Evolutionary conservation across 345 rosid species (phyloP), one percentile per base, ranked within the genome.

Genomic region (Laguncularia racemosa): DNA sequence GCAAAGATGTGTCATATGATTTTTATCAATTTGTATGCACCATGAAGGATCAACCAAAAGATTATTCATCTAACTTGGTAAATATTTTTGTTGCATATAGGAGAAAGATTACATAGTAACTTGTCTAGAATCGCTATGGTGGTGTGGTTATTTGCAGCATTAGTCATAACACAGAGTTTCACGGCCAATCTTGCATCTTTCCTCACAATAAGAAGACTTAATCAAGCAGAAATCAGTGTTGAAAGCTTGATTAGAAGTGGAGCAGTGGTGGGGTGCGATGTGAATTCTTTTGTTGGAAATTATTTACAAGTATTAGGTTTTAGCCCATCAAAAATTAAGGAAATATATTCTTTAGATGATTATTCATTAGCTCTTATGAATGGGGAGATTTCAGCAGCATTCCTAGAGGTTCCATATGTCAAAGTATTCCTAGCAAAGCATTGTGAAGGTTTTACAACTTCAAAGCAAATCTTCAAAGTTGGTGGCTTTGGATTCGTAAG

Each of bases 401-500:
- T 61, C 52, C 38, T 54, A 16, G 70, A 64, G 48, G 46, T 64
- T 50, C 70, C 77, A 13, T 61, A 63, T 21, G 60, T 46, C 15
- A 63, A 55, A 51, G 57, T 72, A 44, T 72, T 67, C 54, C 67
- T 64, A 2, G 60, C 70, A 60, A 65, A 61, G 52, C 12, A 65
- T 49, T 73, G 78, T 57, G 16, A 62, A 7, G 45, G 44, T 16
- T 65, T 68, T 62, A 45, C 23, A 46, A 38, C 51, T 44, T 50
- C 77, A 14, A 54, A 62, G 20, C 58, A 61, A 4, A 49, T 46
- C 1, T 44, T 21, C 38, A 53, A 18, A 19, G 66, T 68, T 38
- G 68, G 71, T 20, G 70, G 73, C 3, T 69, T 62, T 19, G 78
- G 74, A 58, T 69, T 61, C 57, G 78, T 73, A 20, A 47, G 72